Evolutionary conservation across 148 eudicot species (phyloP).

Genomic region (Camellia granthamiana): DNA sequence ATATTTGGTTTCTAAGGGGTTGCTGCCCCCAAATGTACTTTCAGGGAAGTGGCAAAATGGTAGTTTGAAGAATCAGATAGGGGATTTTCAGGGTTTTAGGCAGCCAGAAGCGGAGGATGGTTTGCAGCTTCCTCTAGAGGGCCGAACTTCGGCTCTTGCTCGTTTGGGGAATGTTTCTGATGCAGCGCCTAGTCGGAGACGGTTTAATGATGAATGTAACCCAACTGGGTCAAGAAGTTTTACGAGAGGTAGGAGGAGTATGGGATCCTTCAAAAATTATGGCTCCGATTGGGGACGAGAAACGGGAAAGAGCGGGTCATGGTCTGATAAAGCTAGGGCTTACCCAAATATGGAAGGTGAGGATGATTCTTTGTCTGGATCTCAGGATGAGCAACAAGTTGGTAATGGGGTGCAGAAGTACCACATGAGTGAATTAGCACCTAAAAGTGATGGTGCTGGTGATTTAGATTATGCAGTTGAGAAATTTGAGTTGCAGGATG

Average conservation of each 20-base stretch:
- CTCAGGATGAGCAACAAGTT: constrained; percentile 27
- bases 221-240: constrained; percentile 26
- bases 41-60: constrained; percentile 59
- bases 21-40: constrained; percentile 61
- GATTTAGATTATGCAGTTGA: constrained; percentile 31
- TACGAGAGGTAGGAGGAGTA: constrained; percentile 52
- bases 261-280: constrained; percentile 40
- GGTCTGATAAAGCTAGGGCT: constrained; percentile 40
- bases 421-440: constrained; percentile 30
- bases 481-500: constrained; percentile 24
- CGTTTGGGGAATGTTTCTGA: constrained; percentile 37
- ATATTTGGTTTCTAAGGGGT: constrained; percentile 72
- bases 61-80: constrained; percentile 38
- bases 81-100: constrained; percentile 37
- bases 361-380: constrained; percentile 23
- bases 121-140: constrained; percentile 23
- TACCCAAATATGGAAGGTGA: constrained; percentile 32
- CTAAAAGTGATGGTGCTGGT: constrained; percentile 25
- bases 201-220: constrained; percentile 38
- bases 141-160: constrained; percentile 33
- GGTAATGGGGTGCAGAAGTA: constrained; percentile 29
- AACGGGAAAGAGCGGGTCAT: constrained; percentile 48
- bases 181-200: constrained; percentile 39
- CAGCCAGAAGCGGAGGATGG: constrained; percentile 41
- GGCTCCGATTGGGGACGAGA: constrained; percentile 50